Base-by-base conservation (phyloP, 2,329 filamentous ascomycete genomes). In the Arthrobotrys iridis region DNA sequence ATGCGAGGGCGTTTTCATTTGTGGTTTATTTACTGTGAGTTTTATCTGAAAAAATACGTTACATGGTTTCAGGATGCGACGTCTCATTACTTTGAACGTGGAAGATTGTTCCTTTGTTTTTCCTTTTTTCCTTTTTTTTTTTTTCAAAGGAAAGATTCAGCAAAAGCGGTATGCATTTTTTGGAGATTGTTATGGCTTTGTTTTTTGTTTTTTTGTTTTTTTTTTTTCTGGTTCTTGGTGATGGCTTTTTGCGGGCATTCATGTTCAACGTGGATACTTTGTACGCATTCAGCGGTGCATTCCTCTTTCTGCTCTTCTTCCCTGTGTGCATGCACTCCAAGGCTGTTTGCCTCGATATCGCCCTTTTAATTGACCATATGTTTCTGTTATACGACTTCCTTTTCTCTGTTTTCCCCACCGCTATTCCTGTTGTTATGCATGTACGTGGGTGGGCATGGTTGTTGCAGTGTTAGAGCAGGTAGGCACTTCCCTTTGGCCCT, bases 141-240 rank as follows among this genome's bases (percentile, higher is more conserved):
- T 58, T 65, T n/a, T n/a, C n/a, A n/a, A n/a, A n/a, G n/a, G 43
- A 41, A 64, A 26, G 62, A 41, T 55, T 55, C 37, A 52, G 28
- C 30, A 63, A 58, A 62, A 73, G 59, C 60, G 52, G 55, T 37
- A 65, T 65, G 60, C 68, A 73, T 59, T 46, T 46, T 43, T 59
- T 66, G 26, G 37, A 52, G 50, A 22, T 46, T 43, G 26, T 66
- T 41, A 60, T 26, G 60, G 40, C 40, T 67, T 37, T 22, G 2
- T 26, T 37, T 58, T 60, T 30, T 4, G 1, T 30, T 59, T 60
- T 57, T 24, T 30, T 22, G 33, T 28, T 5, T 24, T 57, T 10
- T 46, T 33, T 43, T 15, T 11, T 35, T 59, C 35, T 46, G 40
- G 65, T 52, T 37, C 35, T 62, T 28, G n/a, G 63, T 45, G 64